phyloP scores from a whole-genome alignment of 1,284 basidiomycete genomes.

The Neonothopanus nambi region DNA sequence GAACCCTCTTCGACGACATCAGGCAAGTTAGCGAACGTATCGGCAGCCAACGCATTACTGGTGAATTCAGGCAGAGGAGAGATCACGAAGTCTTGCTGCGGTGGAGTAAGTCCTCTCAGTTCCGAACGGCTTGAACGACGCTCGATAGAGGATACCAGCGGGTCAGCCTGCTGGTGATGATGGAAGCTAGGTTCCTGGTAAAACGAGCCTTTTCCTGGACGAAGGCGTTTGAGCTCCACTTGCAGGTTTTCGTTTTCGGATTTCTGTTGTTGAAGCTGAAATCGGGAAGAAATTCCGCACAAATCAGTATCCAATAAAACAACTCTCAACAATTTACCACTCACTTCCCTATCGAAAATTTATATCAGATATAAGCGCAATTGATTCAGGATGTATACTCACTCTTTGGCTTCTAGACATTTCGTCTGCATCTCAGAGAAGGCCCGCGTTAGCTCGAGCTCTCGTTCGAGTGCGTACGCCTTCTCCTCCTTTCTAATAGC shows the following conservation, averaged over 20 bases:
- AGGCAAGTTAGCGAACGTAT: constrained; percentile 6
- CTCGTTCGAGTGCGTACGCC: constrained; percentile 5
- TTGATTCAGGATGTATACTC: neutral
- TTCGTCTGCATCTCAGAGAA: constrained; percentile 12
- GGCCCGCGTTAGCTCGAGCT: constrained; percentile 11
- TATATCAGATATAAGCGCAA: neutral
- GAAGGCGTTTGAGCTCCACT: neutral
- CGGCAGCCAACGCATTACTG: constrained; percentile 26
- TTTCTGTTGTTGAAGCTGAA: constrained; percentile 10
- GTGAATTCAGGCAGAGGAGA: constrained; percentile 43
- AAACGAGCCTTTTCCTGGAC: neutral
- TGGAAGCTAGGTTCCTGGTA: constrained; percentile 5
- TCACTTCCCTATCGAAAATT: constrained; percentile 1
- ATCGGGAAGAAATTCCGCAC: too few species aligned
- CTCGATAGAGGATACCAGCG: neutral
- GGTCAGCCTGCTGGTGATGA: neutral
- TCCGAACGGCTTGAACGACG: constrained; percentile 1
- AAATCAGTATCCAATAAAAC: neutral
- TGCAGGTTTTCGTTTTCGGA: constrained; percentile 5
- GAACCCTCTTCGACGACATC: neutral
- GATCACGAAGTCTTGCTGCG: constrained; percentile 29
- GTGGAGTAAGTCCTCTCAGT: neutral
- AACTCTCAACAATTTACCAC: neutral
- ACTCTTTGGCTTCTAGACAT: constrained; percentile 9
- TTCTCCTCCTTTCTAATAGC: constrained; percentile 30